Evolutionary conservation across 768 basidiomycete species (phyloP).

Genomic region (Hericium erinaceus): DNA sequence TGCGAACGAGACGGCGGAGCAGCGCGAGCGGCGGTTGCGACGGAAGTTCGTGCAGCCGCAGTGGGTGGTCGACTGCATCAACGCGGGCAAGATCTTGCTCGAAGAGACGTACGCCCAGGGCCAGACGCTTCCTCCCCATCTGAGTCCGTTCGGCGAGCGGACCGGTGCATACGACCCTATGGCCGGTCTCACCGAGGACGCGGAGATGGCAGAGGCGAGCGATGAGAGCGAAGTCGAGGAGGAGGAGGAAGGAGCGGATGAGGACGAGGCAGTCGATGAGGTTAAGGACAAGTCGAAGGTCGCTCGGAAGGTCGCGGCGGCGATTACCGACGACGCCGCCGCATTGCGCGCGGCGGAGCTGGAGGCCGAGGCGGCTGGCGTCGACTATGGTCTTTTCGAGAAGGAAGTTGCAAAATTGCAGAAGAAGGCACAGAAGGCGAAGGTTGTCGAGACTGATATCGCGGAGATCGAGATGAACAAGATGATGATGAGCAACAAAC

Average conservation of each 20-base stretch:
- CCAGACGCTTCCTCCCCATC: conserved; percentile 80
- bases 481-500: conserved; percentile 96
- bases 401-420: conserved; percentile 57
- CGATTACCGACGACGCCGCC: conserved; percentile 47
- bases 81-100: conserved; percentile 72
- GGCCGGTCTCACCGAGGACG: conserved; percentile 27
- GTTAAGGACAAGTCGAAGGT: conserved; percentile 21
- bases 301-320: conserved; percentile 24
- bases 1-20: conserved; percentile 41
- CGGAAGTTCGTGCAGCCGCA: conserved; percentile 93
- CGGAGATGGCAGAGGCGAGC: conserved; percentile 22
- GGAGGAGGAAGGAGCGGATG: conserved; percentile 23
- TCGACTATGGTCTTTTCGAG: conserved; percentile 74
- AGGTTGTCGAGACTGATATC: conserved; percentile 16
- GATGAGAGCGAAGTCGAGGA: conserved; percentile 25
- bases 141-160: conserved; percentile 88
- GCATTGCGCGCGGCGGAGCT: conserved; percentile 82
- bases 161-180: conserved; percentile 71
- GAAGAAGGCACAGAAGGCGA: conserved; percentile 30
- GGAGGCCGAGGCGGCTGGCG: conserved; percentile 81
- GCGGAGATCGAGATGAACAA: conserved; percentile 84
- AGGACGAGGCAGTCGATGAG: conserved; percentile 11
- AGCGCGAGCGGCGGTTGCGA: conserved; percentile 51
- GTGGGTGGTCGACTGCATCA: conserved; percentile 96
- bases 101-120: conserved; percentile 86